Percentiles rank a stretch among this genome's conserved stretches.
phyloP scores from a whole-genome alignment of 208 protist genomes.

The Leishmania aethiopica region DNA sequence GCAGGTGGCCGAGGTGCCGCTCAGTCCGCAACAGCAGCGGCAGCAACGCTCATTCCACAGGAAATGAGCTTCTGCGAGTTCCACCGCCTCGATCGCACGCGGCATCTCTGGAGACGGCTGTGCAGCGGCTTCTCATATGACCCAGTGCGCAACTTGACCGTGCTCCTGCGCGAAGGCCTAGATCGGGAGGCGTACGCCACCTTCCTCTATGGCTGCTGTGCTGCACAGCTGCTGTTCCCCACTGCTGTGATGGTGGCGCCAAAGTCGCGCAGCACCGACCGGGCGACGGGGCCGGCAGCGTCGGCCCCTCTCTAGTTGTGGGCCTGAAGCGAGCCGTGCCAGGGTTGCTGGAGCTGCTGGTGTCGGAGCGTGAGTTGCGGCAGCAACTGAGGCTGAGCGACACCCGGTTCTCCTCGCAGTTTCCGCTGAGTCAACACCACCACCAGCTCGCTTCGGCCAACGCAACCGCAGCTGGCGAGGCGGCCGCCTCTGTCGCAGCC shows the following conservation, averaged over 20 bases:
- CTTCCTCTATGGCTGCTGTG: conserved; percentile 65
- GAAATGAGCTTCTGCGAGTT: conserved; percentile 24
- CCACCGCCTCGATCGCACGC: conserved; percentile 19
- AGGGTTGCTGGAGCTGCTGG: conserved; percentile 48
- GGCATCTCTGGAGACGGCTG: conserved; percentile 36
- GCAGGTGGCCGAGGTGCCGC: neutral
- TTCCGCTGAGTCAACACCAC: conserved; percentile 10
- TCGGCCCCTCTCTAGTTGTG: conserved; percentile 1
- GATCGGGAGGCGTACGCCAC: conserved; percentile 73
- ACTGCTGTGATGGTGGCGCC: neutral
- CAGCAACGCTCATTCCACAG: conserved; percentile 1
- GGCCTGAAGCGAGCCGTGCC: conserved; percentile 35
- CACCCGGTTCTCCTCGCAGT: conserved; percentile 26
- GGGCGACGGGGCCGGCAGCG: neutral
- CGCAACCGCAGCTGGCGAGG: neutral
- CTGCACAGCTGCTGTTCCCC: conserved; percentile 41
- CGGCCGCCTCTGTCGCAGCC: neutral
- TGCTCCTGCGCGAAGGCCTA: conserved; percentile 56
- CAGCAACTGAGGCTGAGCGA: conserved; percentile 28
- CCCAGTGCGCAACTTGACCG: conserved; percentile 34
- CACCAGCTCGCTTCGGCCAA: neutral
- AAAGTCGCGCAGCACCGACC: neutral
- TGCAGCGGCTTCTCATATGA: conserved; percentile 47
- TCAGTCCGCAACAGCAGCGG: neutral
- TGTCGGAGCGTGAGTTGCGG: conserved; percentile 31